Conservation (phyloP, 352 stramenopile genomes). For the Hyaloperonospora brassicae region DNA sequence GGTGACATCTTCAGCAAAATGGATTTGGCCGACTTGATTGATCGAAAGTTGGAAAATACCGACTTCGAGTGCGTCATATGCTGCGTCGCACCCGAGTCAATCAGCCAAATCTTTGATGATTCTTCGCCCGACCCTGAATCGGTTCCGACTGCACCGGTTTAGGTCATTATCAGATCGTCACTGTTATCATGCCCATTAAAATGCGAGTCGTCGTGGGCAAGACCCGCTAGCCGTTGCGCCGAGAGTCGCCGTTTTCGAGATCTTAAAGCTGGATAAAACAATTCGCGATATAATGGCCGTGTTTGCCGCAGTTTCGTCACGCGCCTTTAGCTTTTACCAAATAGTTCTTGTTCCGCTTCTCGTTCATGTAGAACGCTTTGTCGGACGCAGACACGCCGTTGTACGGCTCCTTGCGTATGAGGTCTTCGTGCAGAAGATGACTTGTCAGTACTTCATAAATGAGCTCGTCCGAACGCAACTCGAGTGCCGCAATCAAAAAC, state of each 20-base stretch:
- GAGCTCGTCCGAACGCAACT: background rate
- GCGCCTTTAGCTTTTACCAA: background rate
- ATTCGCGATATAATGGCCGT: background rate
- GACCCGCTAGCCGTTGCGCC: background rate
- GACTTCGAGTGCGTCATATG: conserved; percentile 1
- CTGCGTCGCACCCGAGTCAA: background rate
- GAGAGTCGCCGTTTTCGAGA: background rate
- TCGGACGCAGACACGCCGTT: background rate
- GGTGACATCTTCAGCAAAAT: background rate
- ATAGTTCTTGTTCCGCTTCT: background rate
- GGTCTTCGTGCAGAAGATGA: background rate
- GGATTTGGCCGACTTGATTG: background rate
- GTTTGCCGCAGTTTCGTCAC: background rate
- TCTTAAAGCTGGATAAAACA: background rate
- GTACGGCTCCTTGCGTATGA: background rate
- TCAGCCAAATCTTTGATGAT: background rate
- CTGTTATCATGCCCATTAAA: background rate
- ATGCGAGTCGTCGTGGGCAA: background rate
- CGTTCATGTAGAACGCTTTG: background rate
- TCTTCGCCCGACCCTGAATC: background rate
- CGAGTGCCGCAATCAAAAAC: background rate
- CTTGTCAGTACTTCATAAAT: background rate
- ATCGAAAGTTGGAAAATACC: background rate
- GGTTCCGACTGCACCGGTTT: background rate
- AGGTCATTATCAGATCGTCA: background rate